Evolutionary conservation across 2,329 filamentous ascomycete species (phyloP), one percentile per base, ranked within the genome.

Genomic region (Fusarium ramigenum): DNA sequence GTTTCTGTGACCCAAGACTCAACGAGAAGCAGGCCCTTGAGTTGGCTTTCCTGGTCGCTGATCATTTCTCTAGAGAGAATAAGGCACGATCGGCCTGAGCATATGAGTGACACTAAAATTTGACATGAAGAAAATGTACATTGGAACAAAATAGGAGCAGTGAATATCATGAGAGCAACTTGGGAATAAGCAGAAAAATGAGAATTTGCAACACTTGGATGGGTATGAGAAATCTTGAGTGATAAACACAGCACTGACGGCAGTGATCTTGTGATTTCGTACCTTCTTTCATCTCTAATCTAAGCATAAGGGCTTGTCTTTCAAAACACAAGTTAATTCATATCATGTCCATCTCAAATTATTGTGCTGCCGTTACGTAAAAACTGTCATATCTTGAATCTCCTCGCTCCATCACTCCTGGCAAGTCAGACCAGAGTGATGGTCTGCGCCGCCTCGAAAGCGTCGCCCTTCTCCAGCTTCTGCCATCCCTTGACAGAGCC

Each of bases 11-110:
- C 81, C 96, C 96, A 9, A 86, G 96, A 30, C 85, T 99, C 75
- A 99, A 99, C 80, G 96, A 98, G 87, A 98, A 98, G 85, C 96
- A 99, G 85, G 95, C 96, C 2, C 87, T 99, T 19, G 96, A 99
- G 85, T 83, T 98, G 81, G 95, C 96, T 0, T 99, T 99, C 82
- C 83, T 98, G 78, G 92, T 99, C 53, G 96, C 96, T 0, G 94
- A 94, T 9, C 93, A 95, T 79, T 96, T 87, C 73, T 84, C 88
- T 4, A 80, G 81, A 58, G 80, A 84, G 71, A 68, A 73, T 16
- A 76, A 62, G 32, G 58, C 49, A 34, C 43, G 69, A n/a, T 44
- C 53, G 16, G 21, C 34, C 54, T 69, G 30, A 69, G 28, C 3
- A 34, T 46, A 30, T 15, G 5, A 15, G 46, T 14, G 32, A 23